These are phyloP conservation scores for Pythium myriotylum DNA, from an alignment of 352 stramenopile species.

Conservation along the genomic window DNA sequence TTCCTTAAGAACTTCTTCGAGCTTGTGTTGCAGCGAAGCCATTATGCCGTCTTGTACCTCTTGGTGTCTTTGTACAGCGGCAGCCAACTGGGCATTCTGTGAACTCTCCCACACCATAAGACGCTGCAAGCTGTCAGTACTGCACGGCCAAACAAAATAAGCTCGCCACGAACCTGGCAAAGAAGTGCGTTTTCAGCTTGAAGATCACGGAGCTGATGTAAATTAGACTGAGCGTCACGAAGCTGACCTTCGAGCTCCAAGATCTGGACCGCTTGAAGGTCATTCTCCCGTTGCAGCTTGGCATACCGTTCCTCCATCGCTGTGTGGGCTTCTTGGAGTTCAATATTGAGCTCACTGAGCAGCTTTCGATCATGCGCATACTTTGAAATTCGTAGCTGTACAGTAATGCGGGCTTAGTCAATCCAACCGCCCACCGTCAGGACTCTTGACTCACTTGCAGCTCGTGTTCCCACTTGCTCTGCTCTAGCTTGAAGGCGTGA, in stretches of 20 bases:
- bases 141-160: not conserved
- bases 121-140: slow-evolving; percentile 28
- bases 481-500: slow-evolving; percentile 77
- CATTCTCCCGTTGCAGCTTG: slow-evolving; percentile 54
- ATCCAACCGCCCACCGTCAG: not conserved
- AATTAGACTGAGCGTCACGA: slow-evolving; percentile 44
- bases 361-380: slow-evolving; percentile 81
- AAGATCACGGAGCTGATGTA: slow-evolving; percentile 40
- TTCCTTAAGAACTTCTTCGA: slow-evolving; percentile 42
- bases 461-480: slow-evolving; percentile 84
- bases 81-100: slow-evolving; percentile 48
- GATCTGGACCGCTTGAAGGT: slow-evolving; percentile 58
- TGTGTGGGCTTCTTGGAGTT: slow-evolving; percentile 61
- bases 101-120: slow-evolving; percentile 65
- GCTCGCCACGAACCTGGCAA: slow-evolving; percentile 32
- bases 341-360: slow-evolving; percentile 80
- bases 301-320: slow-evolving; percentile 51
- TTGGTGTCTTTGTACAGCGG: slow-evolving; percentile 43
- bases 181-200: slow-evolving; percentile 47
- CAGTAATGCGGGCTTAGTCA: not conserved
- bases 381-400: slow-evolving; percentile 70
- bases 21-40: slow-evolving; percentile 36
- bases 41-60: slow-evolving; percentile 47
- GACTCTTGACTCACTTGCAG: slow-evolving; percentile 33
- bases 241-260: slow-evolving; percentile 67